Conservation (phyloP, 2,329 filamentous ascomycete genomes). For the Sclerotinia subarctica region DNA sequence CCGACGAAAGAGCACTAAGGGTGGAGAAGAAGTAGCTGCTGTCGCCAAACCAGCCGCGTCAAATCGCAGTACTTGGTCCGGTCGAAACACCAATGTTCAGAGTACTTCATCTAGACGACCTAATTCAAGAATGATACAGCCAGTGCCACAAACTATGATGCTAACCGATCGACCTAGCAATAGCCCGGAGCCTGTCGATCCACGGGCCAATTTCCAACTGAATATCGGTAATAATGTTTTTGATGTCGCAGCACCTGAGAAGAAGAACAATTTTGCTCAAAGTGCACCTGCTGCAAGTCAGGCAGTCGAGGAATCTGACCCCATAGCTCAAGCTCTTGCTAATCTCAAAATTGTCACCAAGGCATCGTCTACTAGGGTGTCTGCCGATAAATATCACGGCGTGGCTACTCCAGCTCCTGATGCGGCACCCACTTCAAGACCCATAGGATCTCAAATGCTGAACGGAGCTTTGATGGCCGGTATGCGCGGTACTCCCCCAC, state of each 20-base stretch:
- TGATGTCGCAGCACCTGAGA: slow-evolving; percentile 78
- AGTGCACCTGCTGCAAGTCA: slow-evolving; percentile 40
- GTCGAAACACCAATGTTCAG: slow-evolving; percentile 31
- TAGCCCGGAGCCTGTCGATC: slow-evolving; percentile 85
- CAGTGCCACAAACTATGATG: slow-evolving; percentile 30
- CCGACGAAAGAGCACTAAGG: slow-evolving; percentile 80
- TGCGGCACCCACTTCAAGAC: slow-evolving; percentile 43
- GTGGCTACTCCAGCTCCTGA: slow-evolving; percentile 75
- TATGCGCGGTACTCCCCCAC: slow-evolving; percentile 75
- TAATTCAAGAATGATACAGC: slow-evolving; percentile 38
- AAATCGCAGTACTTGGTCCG: slow-evolving; percentile 59
- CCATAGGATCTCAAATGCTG: slow-evolving; percentile 42
- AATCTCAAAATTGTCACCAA: slow-evolving; percentile 88
- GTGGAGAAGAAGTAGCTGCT: slow-evolving; percentile 58
- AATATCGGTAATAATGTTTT: slow-evolving; percentile 97
- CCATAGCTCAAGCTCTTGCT: slow-evolving; percentile 86
- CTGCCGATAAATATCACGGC: slow-evolving; percentile 95
- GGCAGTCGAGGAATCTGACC: slow-evolving; percentile 67
- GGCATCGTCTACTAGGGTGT: slow-evolving; percentile 76
- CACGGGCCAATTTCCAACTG: slow-evolving; percentile 85
- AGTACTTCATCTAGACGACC: slow-evolving; percentile 40
- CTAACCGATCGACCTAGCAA: slow-evolving; percentile 46
- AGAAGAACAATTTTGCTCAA: slow-evolving; percentile 46
- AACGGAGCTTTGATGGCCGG: slow-evolving; percentile 50
- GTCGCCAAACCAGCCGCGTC: slow-evolving; percentile 35